phyloP scores from a whole-genome alignment of 257 asterid genomes.

The Solanum chiquidenum region DNA sequence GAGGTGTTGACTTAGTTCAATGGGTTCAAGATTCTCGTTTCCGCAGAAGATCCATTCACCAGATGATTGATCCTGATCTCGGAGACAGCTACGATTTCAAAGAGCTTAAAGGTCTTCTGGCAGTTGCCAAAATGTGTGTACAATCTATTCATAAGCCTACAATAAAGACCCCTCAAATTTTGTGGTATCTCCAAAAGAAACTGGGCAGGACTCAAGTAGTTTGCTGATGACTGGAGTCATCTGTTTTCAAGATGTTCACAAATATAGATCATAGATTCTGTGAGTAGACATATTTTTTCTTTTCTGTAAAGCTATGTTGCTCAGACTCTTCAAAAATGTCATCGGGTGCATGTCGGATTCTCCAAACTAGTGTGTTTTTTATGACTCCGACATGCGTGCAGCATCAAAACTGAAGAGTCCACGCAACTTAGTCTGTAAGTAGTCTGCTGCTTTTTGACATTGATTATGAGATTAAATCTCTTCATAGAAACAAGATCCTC shows the following conservation, averaged over 20 bases:
- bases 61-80: slow-evolving; percentile 85
- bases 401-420: neutral
- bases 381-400: neutral
- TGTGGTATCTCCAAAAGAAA: slow-evolving; percentile 72
- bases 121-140: slow-evolving; percentile 72
- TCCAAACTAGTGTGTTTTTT: too few relatives aligned
- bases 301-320: neutral
- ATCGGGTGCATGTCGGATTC: neutral
- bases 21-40: slow-evolving; percentile 63
- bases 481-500: neutral
- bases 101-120: slow-evolving; percentile 57
- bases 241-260: neutral
- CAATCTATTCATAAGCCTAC: slow-evolving; percentile 37
- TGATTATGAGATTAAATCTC: neutral
- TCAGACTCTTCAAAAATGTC: neutral
- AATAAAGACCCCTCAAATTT: slow-evolving; percentile 39
- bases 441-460: neutral
- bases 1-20: slow-evolving; percentile 48
- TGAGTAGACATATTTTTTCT: neutral
- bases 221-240: neutral
- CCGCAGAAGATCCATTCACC: slow-evolving; percentile 38
- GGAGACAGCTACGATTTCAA: slow-evolving; percentile 49
- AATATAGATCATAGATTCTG: neutral
- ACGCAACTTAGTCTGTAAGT: neutral
- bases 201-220: slow-evolving; percentile 14